Conservation (phyloP, 1,284 basidiomycete genomes). For the Cutaneotrichosporon spelunceum region DNA sequence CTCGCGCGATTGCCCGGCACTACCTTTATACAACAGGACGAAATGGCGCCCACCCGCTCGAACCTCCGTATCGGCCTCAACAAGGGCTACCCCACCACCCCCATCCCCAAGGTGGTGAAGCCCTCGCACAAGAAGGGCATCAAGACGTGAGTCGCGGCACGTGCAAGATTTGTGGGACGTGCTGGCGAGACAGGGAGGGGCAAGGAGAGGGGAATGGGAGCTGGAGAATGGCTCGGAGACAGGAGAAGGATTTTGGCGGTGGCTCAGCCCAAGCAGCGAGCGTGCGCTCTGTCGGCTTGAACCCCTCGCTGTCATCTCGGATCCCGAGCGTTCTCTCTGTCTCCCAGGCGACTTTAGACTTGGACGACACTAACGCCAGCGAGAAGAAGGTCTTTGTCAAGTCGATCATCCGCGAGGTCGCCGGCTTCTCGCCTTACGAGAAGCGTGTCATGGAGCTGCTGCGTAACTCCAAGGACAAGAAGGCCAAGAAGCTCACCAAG, state of each 20-base stretch:
- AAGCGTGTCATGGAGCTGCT: constrained; percentile 97
- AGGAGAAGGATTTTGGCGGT: neutral
- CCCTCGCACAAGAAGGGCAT: constrained; percentile 92
- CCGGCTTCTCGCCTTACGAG: constrained; percentile 98
- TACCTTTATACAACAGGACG: constrained; percentile 5
- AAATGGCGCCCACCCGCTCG: constrained; percentile 46
- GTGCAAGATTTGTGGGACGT: neutral
- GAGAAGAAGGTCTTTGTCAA: constrained; percentile 84
- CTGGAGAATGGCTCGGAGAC: neutral
- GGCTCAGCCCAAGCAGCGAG: too few species aligned
- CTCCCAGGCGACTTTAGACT: too few species aligned
- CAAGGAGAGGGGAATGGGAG: neutral
- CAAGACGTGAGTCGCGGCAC: constrained; percentile 53
- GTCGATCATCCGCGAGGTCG: constrained; percentile 88
- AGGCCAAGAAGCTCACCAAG: constrained; percentile 96
- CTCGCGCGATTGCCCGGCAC: neutral
- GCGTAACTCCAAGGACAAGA: constrained; percentile 99
- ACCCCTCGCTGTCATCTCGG: neutral
- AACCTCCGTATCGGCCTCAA: constrained; percentile 88
- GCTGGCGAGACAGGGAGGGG: neutral
- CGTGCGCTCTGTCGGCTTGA: too few species aligned
- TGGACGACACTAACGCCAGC: constrained; percentile 25
- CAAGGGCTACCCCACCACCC: constrained; percentile 88
- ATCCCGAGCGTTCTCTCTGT: neutral
- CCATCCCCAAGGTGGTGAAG: constrained; percentile 71